phyloP scores from a whole-genome alignment of 2,329 filamentous ascomycete genomes.

The Fusarium musae region DNA sequence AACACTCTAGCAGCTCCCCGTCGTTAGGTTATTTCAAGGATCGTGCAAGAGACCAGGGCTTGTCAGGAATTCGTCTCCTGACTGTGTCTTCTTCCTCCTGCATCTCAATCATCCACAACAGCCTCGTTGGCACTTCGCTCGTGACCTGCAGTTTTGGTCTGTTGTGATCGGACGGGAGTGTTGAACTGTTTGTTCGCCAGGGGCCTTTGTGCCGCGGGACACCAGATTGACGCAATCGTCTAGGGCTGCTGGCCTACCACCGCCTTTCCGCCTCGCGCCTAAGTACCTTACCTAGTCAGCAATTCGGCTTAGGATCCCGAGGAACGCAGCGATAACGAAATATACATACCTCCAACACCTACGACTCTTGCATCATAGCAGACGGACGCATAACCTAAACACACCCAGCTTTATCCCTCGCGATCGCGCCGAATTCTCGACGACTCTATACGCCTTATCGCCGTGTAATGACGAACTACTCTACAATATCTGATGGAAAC shows the following conservation, averaged over 20 bases:
- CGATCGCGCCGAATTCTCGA: constrained; percentile 20
- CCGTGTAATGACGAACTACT: constrained; percentile 65
- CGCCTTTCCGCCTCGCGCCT: constrained; percentile 26
- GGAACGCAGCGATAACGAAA: constrained; percentile 35
- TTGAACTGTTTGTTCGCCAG: constrained; percentile 20
- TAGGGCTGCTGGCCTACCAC: constrained; percentile 26
- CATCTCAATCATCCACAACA: constrained; percentile 35
- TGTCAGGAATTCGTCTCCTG: constrained; percentile 43
- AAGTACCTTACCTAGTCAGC: constrained; percentile 23
- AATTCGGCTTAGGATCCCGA: constrained; percentile 30
- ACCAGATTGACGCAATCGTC: constrained; percentile 40
- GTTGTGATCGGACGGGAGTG: constrained; percentile 19
- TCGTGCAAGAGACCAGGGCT: constrained; percentile 32
- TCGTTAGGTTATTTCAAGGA: constrained; percentile 35
- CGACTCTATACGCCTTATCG: not conserved
- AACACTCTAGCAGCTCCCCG: constrained; percentile 7
- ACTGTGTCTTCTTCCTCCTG: constrained; percentile 27
- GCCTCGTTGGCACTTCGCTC: constrained; percentile 17
- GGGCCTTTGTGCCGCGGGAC: constrained; percentile 41
- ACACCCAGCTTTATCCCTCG: not conserved
- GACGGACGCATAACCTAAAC: not conserved
- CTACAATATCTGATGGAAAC: constrained; percentile 62
- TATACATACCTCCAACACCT: constrained; percentile 8
- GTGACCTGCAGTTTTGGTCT: constrained; percentile 22
- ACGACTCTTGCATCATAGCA: constrained; percentile 2